A percentile compares a stretch with the other conserved stretches of the same genome.
phyloP scores from a whole-genome alignment of 345 rosid genomes.

The Bruguiera sexangula region DNA sequence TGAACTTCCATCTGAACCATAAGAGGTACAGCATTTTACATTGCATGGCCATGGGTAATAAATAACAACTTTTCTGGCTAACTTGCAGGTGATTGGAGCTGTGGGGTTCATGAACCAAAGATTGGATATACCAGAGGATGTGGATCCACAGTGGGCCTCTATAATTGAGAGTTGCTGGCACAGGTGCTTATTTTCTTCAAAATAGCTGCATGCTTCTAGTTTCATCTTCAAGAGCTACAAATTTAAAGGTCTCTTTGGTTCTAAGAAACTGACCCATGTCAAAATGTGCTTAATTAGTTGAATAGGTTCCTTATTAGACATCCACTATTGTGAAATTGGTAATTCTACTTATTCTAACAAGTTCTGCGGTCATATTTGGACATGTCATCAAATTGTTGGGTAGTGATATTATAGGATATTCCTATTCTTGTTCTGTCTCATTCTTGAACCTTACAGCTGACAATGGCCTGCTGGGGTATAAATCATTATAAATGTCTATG shows the following conservation, averaged over 20 bases:
- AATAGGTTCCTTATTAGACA: constrained; percentile 1
- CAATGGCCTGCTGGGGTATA: not conserved
- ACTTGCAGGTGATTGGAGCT: constrained; percentile 86
- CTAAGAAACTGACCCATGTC: not conserved
- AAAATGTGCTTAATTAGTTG: not conserved
- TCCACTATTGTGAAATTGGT: not conserved
- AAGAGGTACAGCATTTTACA: not conserved
- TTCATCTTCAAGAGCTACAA: constrained; percentile 4
- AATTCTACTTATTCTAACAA: not conserved
- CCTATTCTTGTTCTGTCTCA: not conserved
- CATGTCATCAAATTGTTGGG: constrained; percentile 1
- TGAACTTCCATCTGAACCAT: not conserved
- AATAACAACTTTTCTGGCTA: constrained; percentile 27
- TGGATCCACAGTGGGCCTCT: constrained; percentile 80
- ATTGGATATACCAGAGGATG: constrained; percentile 73
- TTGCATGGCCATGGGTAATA: constrained; percentile 8
- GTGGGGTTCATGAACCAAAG: constrained; percentile 97
- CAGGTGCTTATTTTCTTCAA: constrained; percentile 44
- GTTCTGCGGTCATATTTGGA: not conserved
- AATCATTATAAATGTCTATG: not conserved
- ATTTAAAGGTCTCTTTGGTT: not conserved
- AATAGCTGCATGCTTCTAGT: not conserved
- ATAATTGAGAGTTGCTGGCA: constrained; percentile 91
- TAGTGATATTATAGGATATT: not conserved
- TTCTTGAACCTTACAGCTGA: no score